Base-by-base conservation (phyloP, 176 grass and related monocot genomes). In the Triticum dicoccoides region DNA sequence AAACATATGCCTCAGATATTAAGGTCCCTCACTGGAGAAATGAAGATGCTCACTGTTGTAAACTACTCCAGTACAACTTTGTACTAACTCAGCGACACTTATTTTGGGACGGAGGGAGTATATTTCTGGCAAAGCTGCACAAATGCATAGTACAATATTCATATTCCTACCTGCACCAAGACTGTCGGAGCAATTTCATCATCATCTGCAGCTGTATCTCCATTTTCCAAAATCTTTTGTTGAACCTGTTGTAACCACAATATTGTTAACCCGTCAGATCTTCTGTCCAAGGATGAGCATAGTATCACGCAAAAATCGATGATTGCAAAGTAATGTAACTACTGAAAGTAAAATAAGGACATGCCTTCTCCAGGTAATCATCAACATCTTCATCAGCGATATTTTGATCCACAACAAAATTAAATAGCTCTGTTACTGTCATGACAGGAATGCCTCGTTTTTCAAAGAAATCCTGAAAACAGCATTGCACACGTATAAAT, bases 371-470 rank as follows among this genome's bases (percentile, higher is more conserved):
- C 73, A 98, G 76, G 87, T 98, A 96, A 68, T 88, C 65, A 81
- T 99, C 94, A 20, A 99, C 85, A 86, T 90, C 92, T 80, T 99
- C 92, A 65, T 96, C 92, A 61, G 90, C 69, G 88, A 99, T 96
- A 30, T 75, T 85, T 84, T 84, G 92, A 80, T 99, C 85, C 80
- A 96, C 85, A 27, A 99, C 97, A 85, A 99, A 96, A 91, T 99
- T 93, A 78, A 96, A 93, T 85, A 99, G 80, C 61, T 94, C 92
- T 20, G 75, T 85, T 75, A 96, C 94, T 62, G 90, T 69, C 97
- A 99, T 99, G 18, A 90, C 88, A 47, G 90, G 80, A 88, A 99
- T 92, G 83, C 92, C 97, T 80, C 89, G 65, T 69, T 93, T 99
- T 90, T 91, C 91, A 82, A 99, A 99, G 68, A 99, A 99, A 70